Conservation (phyloP, 441 rosid species). For the Dalechampia spathulata region DNA sequence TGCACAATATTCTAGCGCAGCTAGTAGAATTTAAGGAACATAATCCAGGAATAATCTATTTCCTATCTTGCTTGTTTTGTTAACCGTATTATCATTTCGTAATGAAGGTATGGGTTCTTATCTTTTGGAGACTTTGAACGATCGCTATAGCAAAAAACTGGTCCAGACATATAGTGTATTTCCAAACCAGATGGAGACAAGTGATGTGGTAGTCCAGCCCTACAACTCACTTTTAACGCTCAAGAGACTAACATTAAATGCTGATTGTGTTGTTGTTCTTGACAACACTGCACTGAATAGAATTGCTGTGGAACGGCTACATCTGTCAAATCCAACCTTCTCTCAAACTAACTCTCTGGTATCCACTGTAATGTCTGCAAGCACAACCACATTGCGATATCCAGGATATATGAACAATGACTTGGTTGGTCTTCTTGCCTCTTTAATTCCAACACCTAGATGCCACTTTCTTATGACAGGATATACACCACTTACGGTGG, state of each 20-base stretch:
- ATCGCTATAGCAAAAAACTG: constrained; percentile 96
- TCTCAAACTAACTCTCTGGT: constrained; percentile 92
- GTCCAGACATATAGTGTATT: constrained; percentile 98
- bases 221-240: constrained; percentile 94
- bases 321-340: constrained; percentile 80
- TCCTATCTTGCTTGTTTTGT: no score
- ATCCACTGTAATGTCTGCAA: constrained; percentile 98
- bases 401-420: constrained; percentile 99
- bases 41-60: no score
- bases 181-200: constrained; percentile 99
- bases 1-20: not conserved
- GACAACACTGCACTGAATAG: constrained; percentile 95
- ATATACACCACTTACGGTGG: constrained; percentile 93
- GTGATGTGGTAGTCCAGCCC: constrained; percentile 99
- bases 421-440: constrained; percentile 98
- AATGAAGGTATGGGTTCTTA: constrained; percentile 97
- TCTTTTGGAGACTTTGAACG: constrained; percentile 88
- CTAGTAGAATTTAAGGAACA: not conserved
- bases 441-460: constrained; percentile 96
- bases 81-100: not conserved
- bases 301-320: constrained; percentile 96
- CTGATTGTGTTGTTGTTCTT: constrained; percentile 98
- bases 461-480: constrained; percentile 99
- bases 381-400: constrained; percentile 94
- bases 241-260: constrained; percentile 90